A percentile compares a stretch with the other conserved stretches of the same genome.
phyloP scores from a whole-genome alignment of 1,284 basidiomycete species.

The Athelia sp. region DNA sequence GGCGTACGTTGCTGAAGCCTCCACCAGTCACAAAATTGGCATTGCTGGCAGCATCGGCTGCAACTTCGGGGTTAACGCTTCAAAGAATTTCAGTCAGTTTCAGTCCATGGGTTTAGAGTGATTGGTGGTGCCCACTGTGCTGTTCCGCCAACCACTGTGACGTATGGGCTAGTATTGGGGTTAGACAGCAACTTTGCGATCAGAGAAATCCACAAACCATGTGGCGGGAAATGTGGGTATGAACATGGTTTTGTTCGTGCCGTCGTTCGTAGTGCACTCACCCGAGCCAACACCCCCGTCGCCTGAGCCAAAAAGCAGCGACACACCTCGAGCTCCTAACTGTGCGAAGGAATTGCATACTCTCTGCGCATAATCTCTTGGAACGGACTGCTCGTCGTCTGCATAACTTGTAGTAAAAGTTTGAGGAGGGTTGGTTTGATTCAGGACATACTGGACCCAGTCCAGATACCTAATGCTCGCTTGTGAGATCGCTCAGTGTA shows the following conservation, averaged over 20 bases:
- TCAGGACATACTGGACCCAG: slow-evolving; percentile 52
- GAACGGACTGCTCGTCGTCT: slow-evolving; percentile 52
- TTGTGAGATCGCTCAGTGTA: no score
- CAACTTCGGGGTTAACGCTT: no score
- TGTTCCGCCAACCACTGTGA: no score
- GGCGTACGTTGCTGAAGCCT: no score
- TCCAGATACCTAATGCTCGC: slow-evolving; percentile 30
- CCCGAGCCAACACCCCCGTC: slow-evolving; percentile 55
- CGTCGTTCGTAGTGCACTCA: slow-evolving; percentile 58
- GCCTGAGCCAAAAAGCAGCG: slow-evolving; percentile 63
- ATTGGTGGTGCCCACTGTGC: no score
- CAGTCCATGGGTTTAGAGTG: no score
- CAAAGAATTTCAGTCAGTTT: no score
- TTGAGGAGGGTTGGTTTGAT: slow-evolving; percentile 44
- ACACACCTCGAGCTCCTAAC: slow-evolving; percentile 56
- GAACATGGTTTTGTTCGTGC: slow-evolving; percentile 45
- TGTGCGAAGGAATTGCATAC: slow-evolving; percentile 59
- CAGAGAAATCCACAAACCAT: slow-evolving; percentile 18
- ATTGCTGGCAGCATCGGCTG: no score
- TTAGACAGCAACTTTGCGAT: no score
- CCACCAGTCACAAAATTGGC: no score
- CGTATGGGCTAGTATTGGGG: no score
- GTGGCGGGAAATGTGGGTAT: slow-evolving; percentile 68
- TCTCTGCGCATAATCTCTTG: slow-evolving; percentile 44
- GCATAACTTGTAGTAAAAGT: slow-evolving; percentile 55